These are phyloP conservation scores for Sclerotinia sclerotiorum DNA, from an alignment of 2,329 filamentous ascomycete genomes.

Conservation along the genomic window DNA sequence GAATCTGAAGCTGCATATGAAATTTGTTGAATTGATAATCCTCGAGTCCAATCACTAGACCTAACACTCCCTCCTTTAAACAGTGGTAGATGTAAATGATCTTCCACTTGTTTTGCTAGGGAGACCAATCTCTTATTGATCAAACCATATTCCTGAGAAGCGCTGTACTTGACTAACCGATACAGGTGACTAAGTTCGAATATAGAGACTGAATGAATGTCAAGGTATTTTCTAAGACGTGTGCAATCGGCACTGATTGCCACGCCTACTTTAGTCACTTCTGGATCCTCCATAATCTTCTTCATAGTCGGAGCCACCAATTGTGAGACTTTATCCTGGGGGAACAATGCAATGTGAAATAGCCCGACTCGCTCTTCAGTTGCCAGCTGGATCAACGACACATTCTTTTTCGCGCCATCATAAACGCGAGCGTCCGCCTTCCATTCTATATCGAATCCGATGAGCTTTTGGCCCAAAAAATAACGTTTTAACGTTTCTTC, in stretches of 20 bases:
- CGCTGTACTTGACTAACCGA: conserved; percentile 69
- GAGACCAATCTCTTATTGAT: conserved; percentile 68
- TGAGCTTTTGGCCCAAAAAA: conserved; percentile 66
- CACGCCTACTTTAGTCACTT: conserved; percentile 75
- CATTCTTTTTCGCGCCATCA: conserved; percentile 61
- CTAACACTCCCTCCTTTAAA: conserved; percentile 74
- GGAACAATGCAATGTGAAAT: conserved; percentile 74
- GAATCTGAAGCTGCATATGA: conserved; percentile 78
- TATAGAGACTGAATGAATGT: conserved; percentile 62
- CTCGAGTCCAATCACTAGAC: conserved; percentile 69
- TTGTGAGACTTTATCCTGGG: conserved; percentile 47
- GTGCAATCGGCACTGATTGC: conserved; percentile 69
- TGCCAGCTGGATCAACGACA: conserved; percentile 82
- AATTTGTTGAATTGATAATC: conserved; percentile 64
- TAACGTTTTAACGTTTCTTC: conserved; percentile 62
- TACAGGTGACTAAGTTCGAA: conserved; percentile 84
- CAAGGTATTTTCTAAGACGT: conserved; percentile 65
- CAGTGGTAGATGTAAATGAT: conserved; percentile 71
- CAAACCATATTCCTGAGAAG: conserved; percentile 48
- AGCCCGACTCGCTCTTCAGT: conserved; percentile 73
- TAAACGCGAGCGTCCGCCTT: conserved; percentile 50
- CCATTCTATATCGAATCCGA: conserved; percentile 96
- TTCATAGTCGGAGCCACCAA: conserved; percentile 71
- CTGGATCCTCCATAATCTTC: conserved; percentile 67
- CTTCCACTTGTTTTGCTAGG: conserved; percentile 67